These are phyloP conservation scores for Debaryomyces singareniensis DNA, from an alignment of 1,139 yeast species.

Conservation along the genomic window DNA sequence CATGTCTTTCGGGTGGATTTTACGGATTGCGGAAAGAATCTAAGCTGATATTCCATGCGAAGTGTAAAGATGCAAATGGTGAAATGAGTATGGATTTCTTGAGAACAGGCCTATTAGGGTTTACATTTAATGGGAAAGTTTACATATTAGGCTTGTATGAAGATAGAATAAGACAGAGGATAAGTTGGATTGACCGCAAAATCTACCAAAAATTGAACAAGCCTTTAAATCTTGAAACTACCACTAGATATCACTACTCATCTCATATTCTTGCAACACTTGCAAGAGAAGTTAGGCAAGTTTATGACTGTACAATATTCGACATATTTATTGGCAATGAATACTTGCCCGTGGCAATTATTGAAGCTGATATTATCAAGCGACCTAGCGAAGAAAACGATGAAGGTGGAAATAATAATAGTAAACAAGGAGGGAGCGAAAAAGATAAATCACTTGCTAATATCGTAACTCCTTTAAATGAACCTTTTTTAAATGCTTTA, in stretches of 20 bases:
- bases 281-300: slow-evolving; percentile 74
- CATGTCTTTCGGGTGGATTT: slow-evolving; percentile 82
- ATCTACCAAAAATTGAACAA: slow-evolving; percentile 24
- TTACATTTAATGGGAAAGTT: slow-evolving; percentile 78
- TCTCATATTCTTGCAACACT: slow-evolving; percentile 78
- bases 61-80: slow-evolving; percentile 66
- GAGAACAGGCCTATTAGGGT: slow-evolving; percentile 87
- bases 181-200: slow-evolving; percentile 56
- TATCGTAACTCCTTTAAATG: slow-evolving; percentile 43
- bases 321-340: slow-evolving; percentile 83
- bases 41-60: slow-evolving; percentile 73
- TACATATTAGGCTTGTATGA: slow-evolving; percentile 87
- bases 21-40: slow-evolving; percentile 70
- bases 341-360: slow-evolving; percentile 77
- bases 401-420: slow-evolving; percentile 8
- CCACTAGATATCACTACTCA: slow-evolving; percentile 68
- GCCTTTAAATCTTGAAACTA: slow-evolving; percentile 29
- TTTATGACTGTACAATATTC: slow-evolving; percentile 87
- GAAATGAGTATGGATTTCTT: slow-evolving; percentile 69
- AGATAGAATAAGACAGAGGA: slow-evolving; percentile 78
- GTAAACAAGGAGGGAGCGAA: slow-evolving; percentile 11
- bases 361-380: slow-evolving; percentile 75
- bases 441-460: slow-evolving; percentile 11
- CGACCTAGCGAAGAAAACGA: slow-evolving; percentile 22
- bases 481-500: slow-evolving; percentile 59